Evolutionary conservation across 768 basidiomycete genomes (phyloP).

Genomic region (Mycena olivaceomarginata): DNA sequence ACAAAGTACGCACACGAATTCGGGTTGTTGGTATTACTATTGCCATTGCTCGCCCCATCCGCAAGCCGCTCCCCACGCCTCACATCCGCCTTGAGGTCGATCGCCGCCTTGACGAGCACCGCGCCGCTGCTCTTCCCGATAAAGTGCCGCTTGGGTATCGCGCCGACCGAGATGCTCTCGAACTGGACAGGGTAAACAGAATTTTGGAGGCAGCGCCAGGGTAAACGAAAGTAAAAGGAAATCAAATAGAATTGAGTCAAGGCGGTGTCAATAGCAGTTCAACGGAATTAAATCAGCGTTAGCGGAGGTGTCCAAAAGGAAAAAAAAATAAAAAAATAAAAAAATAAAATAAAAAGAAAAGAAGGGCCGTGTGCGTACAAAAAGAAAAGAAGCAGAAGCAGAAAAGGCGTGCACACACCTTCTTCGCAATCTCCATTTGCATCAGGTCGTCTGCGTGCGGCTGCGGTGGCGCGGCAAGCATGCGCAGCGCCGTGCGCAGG

Average conservation of each 20-base stretch:
- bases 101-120: conserved; percentile 72
- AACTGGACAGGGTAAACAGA: conserved; percentile 3
- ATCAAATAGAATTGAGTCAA: conserved; percentile 8
- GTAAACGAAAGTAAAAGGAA: neutral
- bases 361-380: neutral
- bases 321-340: neutral
- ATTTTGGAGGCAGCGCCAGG: too few relatives aligned
- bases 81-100: conserved; percentile 72
- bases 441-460: conserved; percentile 14
- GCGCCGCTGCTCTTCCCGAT: conserved; percentile 76
- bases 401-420: conserved; percentile 16
- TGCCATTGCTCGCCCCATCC: conserved; percentile 4
- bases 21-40: conserved; percentile 2
- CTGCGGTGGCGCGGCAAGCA: neutral
- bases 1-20: conserved; percentile 1
- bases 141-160: conserved; percentile 56
- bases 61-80: conserved; percentile 19
- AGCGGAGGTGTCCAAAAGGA: conserved; percentile 3
- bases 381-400: neutral
- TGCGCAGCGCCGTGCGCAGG: conserved; percentile 4
- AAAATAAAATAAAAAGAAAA: too few relatives aligned
- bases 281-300: too few relatives aligned
- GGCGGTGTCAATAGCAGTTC: neutral
- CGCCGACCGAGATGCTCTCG: conserved; percentile 1
- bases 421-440: neutral